Percentiles rank a stretch among this genome's conserved stretches.
Evolutionary conservation across 495 filamentous ascomycete genomes (phyloP).

Genomic region (Alectoria sarmentosa): DNA sequence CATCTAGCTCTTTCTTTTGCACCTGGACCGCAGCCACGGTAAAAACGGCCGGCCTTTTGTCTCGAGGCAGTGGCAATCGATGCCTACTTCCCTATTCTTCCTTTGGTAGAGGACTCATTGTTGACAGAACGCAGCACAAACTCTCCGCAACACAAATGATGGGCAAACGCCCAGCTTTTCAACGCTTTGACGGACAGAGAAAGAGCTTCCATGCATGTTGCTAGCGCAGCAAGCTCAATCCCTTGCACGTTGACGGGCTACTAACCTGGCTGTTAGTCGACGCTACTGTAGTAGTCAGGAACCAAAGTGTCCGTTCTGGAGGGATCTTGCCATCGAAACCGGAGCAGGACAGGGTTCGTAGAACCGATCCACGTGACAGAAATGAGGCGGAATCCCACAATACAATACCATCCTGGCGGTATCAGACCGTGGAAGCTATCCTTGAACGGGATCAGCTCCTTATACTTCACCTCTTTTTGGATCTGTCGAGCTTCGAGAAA

Average conservation of each 20-base stretch:
- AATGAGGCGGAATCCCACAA: not conserved
- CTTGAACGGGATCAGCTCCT: not conserved
- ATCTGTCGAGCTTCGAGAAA: not conserved
- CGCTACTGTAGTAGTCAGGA: slow-evolving; percentile 13
- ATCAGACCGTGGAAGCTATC: not conserved
- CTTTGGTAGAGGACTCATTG: not conserved
- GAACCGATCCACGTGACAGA: not conserved
- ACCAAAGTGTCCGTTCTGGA: not conserved
- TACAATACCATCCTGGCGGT: not conserved
- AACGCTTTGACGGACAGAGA: not conserved
- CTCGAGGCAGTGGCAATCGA: not conserved
- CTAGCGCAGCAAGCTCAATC: not conserved
- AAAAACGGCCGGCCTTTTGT: not conserved
- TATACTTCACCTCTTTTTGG: not conserved
- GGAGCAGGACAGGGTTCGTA: not conserved
- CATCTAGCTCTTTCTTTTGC: not conserved
- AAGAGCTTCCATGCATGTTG: not conserved
- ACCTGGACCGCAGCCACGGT: slow-evolving; percentile 19
- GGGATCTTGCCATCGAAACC: slow-evolving; percentile 3
- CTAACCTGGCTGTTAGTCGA: not conserved
- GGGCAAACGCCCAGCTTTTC: not conserved
- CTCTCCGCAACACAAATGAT: not conserved
- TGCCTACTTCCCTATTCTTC: not conserved
- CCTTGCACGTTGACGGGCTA: slow-evolving; percentile 13
- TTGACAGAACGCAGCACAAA: not conserved